Evolutionary conservation across 192 early-diverging fungal species (phyloP).

Genomic region (Oehlia diaphana): DNA sequence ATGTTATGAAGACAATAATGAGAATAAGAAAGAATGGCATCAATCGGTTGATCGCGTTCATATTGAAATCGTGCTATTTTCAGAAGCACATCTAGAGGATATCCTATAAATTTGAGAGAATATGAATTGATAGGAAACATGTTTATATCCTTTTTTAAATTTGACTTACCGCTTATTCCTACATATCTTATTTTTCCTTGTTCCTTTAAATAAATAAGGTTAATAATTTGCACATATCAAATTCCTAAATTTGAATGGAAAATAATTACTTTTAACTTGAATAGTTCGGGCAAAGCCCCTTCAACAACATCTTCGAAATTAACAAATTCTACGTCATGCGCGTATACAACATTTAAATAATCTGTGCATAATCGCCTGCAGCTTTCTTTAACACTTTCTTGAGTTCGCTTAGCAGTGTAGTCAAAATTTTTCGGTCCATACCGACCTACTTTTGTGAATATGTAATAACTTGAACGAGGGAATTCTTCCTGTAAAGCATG

Average conservation of each 20-base stretch:
- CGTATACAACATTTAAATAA: slow-evolving; percentile 71
- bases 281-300: slow-evolving; percentile 52
- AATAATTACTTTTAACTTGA: slow-evolving; percentile 37
- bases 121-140: neutral
- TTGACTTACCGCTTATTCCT: slow-evolving; percentile 59
- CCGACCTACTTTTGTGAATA: slow-evolving; percentile 73
- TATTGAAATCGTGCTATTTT: slow-evolving; percentile 58
- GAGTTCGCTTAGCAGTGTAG: slow-evolving; percentile 54
- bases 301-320: slow-evolving; percentile 51
- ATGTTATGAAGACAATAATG: slow-evolving; percentile 71
- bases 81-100: slow-evolving; percentile 63
- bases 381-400: slow-evolving; percentile 57
- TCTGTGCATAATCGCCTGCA: slow-evolving; percentile 57
- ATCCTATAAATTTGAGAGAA: slow-evolving; percentile 38
- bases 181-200: slow-evolving; percentile 64
- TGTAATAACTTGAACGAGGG: slow-evolving; percentile 64
- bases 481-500: slow-evolving; percentile 45
- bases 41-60: slow-evolving; percentile 53
- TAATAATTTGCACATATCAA: neutral
- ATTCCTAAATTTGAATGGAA: neutral
- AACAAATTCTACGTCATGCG: slow-evolving; percentile 83
- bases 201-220: slow-evolving; percentile 31
- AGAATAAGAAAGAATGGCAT: slow-evolving; percentile 68
- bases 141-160: neutral
- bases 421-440: slow-evolving; percentile 73